These are phyloP conservation scores for Aureobasidium pullulans DNA, from an alignment of 2,329 filamentous ascomycete genomes.

Conservation along the genomic window DNA sequence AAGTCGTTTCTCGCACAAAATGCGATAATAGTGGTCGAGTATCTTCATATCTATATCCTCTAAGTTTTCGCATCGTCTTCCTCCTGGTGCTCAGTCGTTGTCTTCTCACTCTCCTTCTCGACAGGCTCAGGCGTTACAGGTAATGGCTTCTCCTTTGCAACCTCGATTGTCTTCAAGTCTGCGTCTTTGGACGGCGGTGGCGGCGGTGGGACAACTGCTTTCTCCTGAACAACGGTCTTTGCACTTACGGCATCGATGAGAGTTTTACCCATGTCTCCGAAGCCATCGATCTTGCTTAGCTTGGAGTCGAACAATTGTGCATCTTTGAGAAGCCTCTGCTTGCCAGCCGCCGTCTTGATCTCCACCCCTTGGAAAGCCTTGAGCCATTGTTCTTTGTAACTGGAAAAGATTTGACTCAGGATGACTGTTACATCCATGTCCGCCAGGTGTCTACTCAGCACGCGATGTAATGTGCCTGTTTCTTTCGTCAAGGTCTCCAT, in stretches of 20 bases:
- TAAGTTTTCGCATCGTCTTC: background rate
- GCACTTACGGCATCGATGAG: slow-evolving; percentile 46
- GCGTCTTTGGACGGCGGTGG: background rate
- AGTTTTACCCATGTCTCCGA: slow-evolving; percentile 63
- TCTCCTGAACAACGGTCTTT: slow-evolving; percentile 5
- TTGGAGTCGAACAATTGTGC: slow-evolving; percentile 64
- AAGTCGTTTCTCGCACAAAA: background rate
- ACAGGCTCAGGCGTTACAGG: background rate
- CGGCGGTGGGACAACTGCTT: background rate
- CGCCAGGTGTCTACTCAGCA: slow-evolving; percentile 72
- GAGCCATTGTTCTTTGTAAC: slow-evolving; percentile 73
- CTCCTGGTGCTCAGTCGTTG: background rate
- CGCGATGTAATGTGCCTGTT: slow-evolving; percentile 74
- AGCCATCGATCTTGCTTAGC: slow-evolving; percentile 71
- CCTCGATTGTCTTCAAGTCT: background rate
- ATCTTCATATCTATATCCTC: background rate
- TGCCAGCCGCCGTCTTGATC: slow-evolving; percentile 59
- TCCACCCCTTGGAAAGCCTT: slow-evolving; percentile 59
- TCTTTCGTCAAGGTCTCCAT: slow-evolving; percentile 86
- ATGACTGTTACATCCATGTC: slow-evolving; percentile 72
- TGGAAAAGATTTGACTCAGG: slow-evolving; percentile 76
- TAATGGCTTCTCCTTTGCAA: background rate
- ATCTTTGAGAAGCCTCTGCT: slow-evolving; percentile 71
- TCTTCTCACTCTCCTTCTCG: background rate
- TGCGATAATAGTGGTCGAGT: background rate